A percentile compares a stretch with the other conserved stretches of the same genome.
Evolutionary conservation across 2,329 filamentous ascomycete genomes (phyloP).

Genomic region (Aspergillus bombycis): DNA sequence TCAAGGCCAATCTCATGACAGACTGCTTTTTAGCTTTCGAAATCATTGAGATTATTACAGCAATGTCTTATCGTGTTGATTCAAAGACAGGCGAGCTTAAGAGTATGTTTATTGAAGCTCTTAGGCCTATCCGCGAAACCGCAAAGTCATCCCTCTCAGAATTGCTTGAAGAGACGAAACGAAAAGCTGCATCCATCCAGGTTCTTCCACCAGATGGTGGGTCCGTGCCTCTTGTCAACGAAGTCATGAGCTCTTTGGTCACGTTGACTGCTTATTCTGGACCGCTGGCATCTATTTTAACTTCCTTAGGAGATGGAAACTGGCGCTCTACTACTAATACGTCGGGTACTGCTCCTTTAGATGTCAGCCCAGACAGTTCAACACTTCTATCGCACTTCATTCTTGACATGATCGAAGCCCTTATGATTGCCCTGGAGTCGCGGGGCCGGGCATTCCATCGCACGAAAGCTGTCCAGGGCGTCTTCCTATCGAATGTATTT

Average conservation of each 20-base stretch:
- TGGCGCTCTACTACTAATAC: constrained; percentile 71
- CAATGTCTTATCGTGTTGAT: constrained; percentile 77
- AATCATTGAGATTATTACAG: constrained; percentile 85
- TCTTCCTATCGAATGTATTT: constrained; percentile 89
- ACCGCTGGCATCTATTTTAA: constrained; percentile 85
- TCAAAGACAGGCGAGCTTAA: constrained; percentile 84
- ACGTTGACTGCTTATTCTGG: constrained; percentile 84
- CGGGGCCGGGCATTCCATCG: constrained; percentile 75
- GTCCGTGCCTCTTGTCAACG: constrained; percentile 74
- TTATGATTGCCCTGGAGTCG: constrained; percentile 74
- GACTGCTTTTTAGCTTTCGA: constrained; percentile 97
- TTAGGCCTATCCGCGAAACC: constrained; percentile 89
- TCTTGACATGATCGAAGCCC: constrained; percentile 80
- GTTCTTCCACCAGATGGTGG: constrained; percentile 77
- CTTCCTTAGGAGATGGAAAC: constrained; percentile 88
- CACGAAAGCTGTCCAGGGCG: constrained; percentile 76
- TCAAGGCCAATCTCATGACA: constrained; percentile 80
- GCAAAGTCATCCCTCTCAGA: constrained; percentile 83
- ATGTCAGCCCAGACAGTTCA: constrained; percentile 84
- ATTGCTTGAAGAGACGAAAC: constrained; percentile 79
- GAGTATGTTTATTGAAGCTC: constrained; percentile 75
- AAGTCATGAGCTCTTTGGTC: constrained; percentile 84
- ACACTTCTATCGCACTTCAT: constrained; percentile 90
- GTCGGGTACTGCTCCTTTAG: constrained; percentile 73
- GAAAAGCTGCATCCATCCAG: constrained; percentile 66